Percentiles rank a stretch among this genome's conserved stretches.
Evolutionary conservation across 257 asterid genomes (phyloP).

Genomic region (Salvia rosmarinus): DNA sequence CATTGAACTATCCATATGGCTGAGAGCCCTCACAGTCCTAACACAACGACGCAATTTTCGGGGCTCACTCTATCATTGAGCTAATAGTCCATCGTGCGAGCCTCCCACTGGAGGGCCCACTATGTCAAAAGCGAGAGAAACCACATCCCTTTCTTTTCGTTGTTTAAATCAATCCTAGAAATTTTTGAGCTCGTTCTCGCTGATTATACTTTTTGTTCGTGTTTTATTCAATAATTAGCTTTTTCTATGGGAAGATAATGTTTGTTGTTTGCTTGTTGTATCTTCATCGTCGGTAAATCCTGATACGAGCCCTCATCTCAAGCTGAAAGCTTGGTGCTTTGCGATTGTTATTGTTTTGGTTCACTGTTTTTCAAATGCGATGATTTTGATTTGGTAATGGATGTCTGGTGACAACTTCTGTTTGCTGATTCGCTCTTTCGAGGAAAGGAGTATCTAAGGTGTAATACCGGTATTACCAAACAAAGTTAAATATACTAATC

Average conservation of each 20-base stretch:
- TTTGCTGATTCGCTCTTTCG: conserved; percentile 78
- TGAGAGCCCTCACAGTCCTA: too few species aligned
- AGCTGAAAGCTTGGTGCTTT: conserved; percentile 83
- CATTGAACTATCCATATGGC: too few species aligned
- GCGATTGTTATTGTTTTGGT: conserved; percentile 5
- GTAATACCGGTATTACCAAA: too few species aligned
- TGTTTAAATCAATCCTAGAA: conserved; percentile 7
- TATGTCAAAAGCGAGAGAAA: too few species aligned
- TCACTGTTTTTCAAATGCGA: conserved; percentile 11
- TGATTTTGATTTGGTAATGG: conserved; percentile 29
- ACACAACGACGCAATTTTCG: too few species aligned
- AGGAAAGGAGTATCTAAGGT: conserved; percentile 78
- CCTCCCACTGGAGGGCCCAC: too few species aligned
- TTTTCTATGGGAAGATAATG: background rate
- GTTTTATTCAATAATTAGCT: background rate
- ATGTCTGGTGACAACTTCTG: conserved; percentile 60
- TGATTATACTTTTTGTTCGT: background rate
- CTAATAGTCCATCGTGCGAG: too few species aligned
- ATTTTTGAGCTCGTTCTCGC: conserved; percentile 20
- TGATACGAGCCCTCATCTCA: conserved; percentile 77
- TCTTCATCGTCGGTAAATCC: conserved; percentile 69
- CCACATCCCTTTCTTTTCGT: too few species aligned
- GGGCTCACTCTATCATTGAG: too few species aligned
- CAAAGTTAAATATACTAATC: too few species aligned
- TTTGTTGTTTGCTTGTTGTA: conserved; percentile 56